A percentile compares a stretch with the other conserved stretches of the same genome.
These are phyloP conservation scores for Diutina sp. DNA, from an alignment of 1,139 yeast genomes.

Conservation along the genomic window DNA sequence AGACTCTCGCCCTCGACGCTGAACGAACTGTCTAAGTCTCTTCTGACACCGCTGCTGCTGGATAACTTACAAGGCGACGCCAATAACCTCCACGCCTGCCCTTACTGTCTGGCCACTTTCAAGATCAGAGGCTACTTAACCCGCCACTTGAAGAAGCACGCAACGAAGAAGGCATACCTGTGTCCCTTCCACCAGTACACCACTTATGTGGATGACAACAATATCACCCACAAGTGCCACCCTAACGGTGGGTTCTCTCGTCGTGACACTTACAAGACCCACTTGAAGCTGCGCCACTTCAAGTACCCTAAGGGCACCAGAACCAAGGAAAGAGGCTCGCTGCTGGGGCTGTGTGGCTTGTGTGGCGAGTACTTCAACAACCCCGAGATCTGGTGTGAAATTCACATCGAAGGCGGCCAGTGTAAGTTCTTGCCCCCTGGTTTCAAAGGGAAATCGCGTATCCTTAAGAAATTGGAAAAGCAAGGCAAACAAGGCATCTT, in stretches of 20 bases:
- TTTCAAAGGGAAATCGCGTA: constrained; percentile 35
- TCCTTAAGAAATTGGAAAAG: constrained; percentile 29
- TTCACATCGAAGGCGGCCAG: constrained; percentile 33
- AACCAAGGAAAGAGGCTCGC: constrained; percentile 27
- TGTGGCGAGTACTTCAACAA: constrained; percentile 37
- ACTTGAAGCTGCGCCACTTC: constrained; percentile 44
- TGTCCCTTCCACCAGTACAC: constrained; percentile 36
- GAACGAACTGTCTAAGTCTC: background rate
- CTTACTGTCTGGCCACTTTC: constrained; percentile 32
- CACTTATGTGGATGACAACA: constrained; percentile 10
- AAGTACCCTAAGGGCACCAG: constrained; percentile 48
- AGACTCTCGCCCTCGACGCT: background rate
- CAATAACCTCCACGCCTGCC: constrained; percentile 20
- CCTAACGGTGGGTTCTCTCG: constrained; percentile 49
- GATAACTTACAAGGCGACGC: background rate
- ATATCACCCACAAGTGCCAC: constrained; percentile 27
- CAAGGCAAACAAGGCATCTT: constrained; percentile 8
- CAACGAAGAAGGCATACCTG: constrained; percentile 33
- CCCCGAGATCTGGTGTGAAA: constrained; percentile 36
- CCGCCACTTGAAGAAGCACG: constrained; percentile 43
- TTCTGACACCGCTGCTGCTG: background rate
- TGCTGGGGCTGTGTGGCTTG: constrained; percentile 44
- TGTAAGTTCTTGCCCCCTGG: constrained; percentile 42
- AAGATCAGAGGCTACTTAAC: constrained; percentile 46
- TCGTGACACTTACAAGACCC: constrained; percentile 46